Conservation (phyloP, 2,329 filamentous ascomycete genomes). For the Xenosphaeropsis pyriputrescens region DNA sequence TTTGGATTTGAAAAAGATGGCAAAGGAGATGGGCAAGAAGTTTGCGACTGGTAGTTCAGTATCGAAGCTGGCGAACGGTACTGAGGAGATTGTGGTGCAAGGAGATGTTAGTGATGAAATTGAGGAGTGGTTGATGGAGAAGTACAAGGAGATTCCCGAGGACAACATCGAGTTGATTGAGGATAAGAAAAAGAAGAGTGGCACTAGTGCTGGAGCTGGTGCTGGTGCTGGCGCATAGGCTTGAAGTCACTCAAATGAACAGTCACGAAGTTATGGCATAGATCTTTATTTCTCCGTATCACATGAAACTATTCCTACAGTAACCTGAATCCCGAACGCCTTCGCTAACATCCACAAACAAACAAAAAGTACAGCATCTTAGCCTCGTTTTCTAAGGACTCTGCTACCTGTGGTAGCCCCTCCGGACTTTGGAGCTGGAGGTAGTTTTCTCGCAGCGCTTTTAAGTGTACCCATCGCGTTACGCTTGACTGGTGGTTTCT, state of each 20-base stretch:
- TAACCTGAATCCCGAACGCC: conserved; percentile 3
- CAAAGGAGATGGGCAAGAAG: conserved; percentile 97
- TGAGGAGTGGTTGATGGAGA: conserved; percentile 77
- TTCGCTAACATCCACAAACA: conserved; percentile 4
- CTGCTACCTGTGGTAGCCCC: conserved; percentile 14
- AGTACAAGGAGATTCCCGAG: conserved; percentile 81
- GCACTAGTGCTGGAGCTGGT: conserved; percentile 15
- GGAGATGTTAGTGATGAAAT: conserved; percentile 94
- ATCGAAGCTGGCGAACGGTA: conserved; percentile 72
- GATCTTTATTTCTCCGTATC: background rate
- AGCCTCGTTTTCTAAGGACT: conserved; percentile 18
- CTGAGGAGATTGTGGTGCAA: conserved; percentile 95
- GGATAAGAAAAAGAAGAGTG: conserved; percentile 86
- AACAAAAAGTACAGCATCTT: conserved; percentile 2
- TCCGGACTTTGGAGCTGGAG: conserved; percentile 24
- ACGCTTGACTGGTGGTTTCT: conserved; percentile 28
- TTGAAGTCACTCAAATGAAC: background rate
- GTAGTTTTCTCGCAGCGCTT: conserved; percentile 34
- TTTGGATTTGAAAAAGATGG: conserved; percentile 85
- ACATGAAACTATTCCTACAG: background rate
- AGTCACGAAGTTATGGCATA: conserved; percentile 1
- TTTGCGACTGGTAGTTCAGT: conserved; percentile 91
- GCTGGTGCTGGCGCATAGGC: conserved; percentile 15
- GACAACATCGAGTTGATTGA: conserved; percentile 92
- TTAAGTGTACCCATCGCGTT: conserved; percentile 39